A percentile compares a stretch with the other conserved stretches of the same genome.
Conservation (phyloP, 2,329 filamentous ascomycete genomes). For the Aspergillus hortae region DNA sequence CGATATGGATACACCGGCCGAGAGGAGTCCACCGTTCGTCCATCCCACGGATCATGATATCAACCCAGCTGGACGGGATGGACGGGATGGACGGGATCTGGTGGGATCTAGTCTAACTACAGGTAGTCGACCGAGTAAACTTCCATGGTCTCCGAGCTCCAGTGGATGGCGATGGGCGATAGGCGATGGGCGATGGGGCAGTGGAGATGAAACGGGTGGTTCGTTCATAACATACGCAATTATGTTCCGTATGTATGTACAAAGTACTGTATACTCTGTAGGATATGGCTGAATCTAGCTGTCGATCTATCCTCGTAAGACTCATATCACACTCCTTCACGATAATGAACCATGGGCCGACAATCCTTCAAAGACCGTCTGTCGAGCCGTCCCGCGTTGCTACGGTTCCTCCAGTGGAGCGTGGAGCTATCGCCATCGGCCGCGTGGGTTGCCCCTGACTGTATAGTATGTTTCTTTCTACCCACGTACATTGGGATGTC, state of each 20-base stretch:
- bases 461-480: too few species aligned
- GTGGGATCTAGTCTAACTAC: neutral
- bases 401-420: constrained; percentile 5
- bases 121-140: too few species aligned
- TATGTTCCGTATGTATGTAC: too few species aligned
- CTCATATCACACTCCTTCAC: neutral
- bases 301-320: neutral
- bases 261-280: too few species aligned
- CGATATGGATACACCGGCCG: neutral
- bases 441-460: neutral
- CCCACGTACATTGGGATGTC: too few species aligned
- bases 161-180: too few species aligned
- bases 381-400: constrained; percentile 13
- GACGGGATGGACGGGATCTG: too few species aligned
- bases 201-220: too few species aligned
- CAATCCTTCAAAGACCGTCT: neutral
- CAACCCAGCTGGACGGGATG: neutral
- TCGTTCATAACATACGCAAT: too few species aligned
- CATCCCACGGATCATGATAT: neutral
- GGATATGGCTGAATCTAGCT: too few species aligned
- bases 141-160: too few species aligned
- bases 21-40: neutral
- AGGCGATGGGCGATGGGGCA: too few species aligned
- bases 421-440: neutral
- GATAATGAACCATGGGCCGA: neutral